Conservation (phyloP, 768 basidiomycete genomes). For the Podaxis rugospora region DNA sequence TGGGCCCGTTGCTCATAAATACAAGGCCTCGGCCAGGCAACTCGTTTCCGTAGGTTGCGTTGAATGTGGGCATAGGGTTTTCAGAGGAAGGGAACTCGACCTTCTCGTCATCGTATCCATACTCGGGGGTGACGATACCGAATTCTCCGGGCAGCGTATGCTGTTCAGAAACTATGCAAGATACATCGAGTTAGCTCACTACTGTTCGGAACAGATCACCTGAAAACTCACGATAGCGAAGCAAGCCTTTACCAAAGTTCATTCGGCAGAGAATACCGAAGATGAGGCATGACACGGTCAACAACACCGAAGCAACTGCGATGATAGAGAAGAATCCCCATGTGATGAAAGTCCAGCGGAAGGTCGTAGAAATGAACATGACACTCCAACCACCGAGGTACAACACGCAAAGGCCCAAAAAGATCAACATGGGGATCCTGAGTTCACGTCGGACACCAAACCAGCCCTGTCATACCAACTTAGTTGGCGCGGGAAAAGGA, state of each 20-base stretch:
- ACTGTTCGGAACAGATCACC: neutral
- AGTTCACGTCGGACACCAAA: constrained; percentile 67
- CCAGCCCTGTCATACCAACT: constrained; percentile 53
- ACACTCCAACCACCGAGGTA: constrained; percentile 68
- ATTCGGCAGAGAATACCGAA: constrained; percentile 63
- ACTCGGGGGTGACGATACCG: constrained; percentile 17
- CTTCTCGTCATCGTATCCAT: constrained; percentile 50
- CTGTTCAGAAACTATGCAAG: constrained; percentile 46
- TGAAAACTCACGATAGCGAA: constrained; percentile 52
- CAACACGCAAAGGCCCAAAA: constrained; percentile 53
- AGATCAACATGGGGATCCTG: constrained; percentile 52
- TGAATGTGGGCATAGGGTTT: constrained; percentile 51
- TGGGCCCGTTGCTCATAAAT: constrained; percentile 33
- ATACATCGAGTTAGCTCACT: constrained; percentile 9
- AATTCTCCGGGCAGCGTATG: constrained; percentile 37
- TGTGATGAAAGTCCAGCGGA: constrained; percentile 70
- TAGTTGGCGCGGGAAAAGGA: neutral
- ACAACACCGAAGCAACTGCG: constrained; percentile 49
- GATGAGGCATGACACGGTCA: constrained; percentile 51
- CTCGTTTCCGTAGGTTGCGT: constrained; percentile 34
- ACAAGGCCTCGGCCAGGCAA: constrained; percentile 15
- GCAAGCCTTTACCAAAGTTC: constrained; percentile 77
- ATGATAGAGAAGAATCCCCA: constrained; percentile 76
- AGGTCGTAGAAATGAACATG: constrained; percentile 69
- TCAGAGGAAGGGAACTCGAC: constrained; percentile 57